Conservation (phyloP, 2,329 filamentous ascomycete species). For the Pestalotiopsis fici region DNA sequence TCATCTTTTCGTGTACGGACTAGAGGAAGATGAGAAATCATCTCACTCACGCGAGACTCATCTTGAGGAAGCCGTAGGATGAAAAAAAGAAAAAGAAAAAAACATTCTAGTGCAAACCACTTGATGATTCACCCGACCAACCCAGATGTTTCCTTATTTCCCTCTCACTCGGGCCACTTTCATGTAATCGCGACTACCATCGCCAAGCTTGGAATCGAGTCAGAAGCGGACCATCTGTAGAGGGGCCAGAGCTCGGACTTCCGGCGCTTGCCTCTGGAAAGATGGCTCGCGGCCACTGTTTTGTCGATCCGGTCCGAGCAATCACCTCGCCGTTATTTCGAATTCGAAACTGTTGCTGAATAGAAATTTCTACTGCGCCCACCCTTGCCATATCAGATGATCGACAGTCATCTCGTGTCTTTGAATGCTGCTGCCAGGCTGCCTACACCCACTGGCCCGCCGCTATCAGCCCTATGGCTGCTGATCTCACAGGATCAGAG, state of each 20-base stretch:
- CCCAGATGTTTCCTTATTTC: neutral
- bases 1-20: neutral
- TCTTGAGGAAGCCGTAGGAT: too few relatives aligned
- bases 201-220: neutral
- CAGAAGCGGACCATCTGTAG: neutral
- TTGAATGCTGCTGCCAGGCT: neutral
- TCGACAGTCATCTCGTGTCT: neutral
- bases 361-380: neutral
- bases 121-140: neutral
- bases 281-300: neutral
- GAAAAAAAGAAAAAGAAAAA: neutral
- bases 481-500: neutral
- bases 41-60: too few relatives aligned
- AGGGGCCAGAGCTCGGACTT: neutral
- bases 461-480: neutral
- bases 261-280: neutral
- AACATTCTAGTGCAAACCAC: too few relatives aligned
- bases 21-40: neutral
- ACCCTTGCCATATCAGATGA: neutral
- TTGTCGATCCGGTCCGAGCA: neutral
- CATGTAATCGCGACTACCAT: neutral
- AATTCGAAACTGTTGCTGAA: neutral
- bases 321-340: neutral
- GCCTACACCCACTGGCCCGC: neutral
- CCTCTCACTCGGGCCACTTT: neutral